Evolutionary conservation across 805 yeast genomes (phyloP), one percentile per base, ranked within the genome.

Genomic region (Kodamaea kaohsiungensis): DNA sequence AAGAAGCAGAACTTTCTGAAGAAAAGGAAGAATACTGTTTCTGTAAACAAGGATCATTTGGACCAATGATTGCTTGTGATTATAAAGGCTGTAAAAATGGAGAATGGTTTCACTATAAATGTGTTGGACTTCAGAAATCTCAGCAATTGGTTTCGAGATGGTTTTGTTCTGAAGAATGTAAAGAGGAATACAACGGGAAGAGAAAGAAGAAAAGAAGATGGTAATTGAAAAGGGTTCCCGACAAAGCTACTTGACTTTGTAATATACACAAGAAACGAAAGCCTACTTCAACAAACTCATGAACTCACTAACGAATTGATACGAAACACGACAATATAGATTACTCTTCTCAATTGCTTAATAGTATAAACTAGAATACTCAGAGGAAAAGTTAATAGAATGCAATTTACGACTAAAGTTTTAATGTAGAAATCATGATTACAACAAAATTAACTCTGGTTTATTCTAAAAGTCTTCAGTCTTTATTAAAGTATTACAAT

Each of bases 31-130:
- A 22, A 19, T 65, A 63, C 53, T 62, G 71, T 43, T 64, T 66
- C 59, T 67, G 71, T 54, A 54, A 55, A 17, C 71, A 67, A 58
- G 63, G 61, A 1, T 67, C 71, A 17, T 64, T 61, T 33, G 71
- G 71, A n/a, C 63, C 61, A 40, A 67, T 67, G 71, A 67, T 67
- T 17, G 71, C 66, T 6, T 67, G 71, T 33, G 71, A 67, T 43
- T 56, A 65, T 54, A 69, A 65, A 52, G 55, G 66, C 13, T 76
- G 80, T 56, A 72, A 75, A 22, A 76, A 76, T 51, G 80, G 80
- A 0, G 79, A 73, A 33, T 76, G 80, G 80, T 76, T 76, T 48
- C 80, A 76, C 55, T 76, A 74, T 58, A 75, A 75, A 54, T 76
- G 80, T 57, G 79, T 76, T 25, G 79, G 79, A 10, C 59, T 71